Evolutionary conservation across 768 basidiomycete genomes (phyloP).

Genomic region (Suillus ampliporus): DNA sequence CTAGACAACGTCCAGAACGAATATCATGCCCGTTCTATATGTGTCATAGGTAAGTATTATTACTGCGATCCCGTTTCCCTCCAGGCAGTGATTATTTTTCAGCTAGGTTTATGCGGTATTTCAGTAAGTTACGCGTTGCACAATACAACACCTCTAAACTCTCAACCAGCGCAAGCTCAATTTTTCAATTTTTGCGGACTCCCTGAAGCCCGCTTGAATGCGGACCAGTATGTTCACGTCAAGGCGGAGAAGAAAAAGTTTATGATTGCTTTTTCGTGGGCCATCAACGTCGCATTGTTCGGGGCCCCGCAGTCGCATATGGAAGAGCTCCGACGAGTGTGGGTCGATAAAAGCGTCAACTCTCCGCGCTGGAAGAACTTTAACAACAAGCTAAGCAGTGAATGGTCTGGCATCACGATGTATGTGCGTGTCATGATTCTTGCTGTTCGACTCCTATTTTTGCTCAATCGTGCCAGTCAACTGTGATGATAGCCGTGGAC

Average conservation of each 20-base stretch:
- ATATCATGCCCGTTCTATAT: constrained; percentile 7
- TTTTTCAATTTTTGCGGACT: constrained; percentile 56
- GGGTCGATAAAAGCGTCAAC: constrained; percentile 49
- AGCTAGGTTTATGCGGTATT: constrained; percentile 52
- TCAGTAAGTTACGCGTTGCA: constrained; percentile 37
- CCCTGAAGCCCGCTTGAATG: constrained; percentile 48
- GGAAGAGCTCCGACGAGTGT: constrained; percentile 45
- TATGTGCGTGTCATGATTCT: constrained; percentile 41
- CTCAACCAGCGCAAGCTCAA: constrained; percentile 30
- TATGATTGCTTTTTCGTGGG: constrained; percentile 11
- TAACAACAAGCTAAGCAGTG: constrained; percentile 46
- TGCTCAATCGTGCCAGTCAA: constrained; percentile 38
- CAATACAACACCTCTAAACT: not conserved
- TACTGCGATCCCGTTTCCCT: not conserved
- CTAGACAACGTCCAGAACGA: constrained; percentile 2
- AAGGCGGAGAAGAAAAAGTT: constrained; percentile 5
- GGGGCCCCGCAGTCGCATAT: constrained; percentile 51
- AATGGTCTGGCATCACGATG: constrained; percentile 55
- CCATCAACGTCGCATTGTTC: constrained; percentile 37
- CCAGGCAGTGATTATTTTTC: not conserved
- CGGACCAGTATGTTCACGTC: constrained; percentile 46
- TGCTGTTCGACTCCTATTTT: not conserved
- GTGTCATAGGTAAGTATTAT: constrained; percentile 4
- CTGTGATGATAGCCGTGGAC: constrained; percentile 57
- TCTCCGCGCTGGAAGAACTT: constrained; percentile 45